Evolutionary conservation across 2,329 filamentous ascomycete genomes (phyloP).

Genomic region (Pseudodiploospora longispora): DNA sequence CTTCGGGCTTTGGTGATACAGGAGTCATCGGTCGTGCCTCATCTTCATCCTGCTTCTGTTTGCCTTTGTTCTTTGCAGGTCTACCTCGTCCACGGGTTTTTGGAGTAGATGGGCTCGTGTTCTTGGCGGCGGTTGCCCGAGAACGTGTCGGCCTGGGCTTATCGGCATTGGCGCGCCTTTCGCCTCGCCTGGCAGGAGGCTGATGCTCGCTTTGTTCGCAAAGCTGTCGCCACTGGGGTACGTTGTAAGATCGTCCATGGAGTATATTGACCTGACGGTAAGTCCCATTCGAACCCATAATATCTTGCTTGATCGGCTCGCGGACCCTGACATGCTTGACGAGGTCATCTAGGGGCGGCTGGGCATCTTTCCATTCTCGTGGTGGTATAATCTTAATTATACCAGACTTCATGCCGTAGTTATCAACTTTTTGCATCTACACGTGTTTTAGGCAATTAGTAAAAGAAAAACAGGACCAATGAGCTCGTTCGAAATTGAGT

Average conservation of each 20-base stretch:
- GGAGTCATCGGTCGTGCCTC: constrained; percentile 52
- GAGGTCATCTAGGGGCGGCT: constrained; percentile 71
- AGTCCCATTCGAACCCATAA: constrained; percentile 88
- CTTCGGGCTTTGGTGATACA: constrained; percentile 42
- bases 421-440: constrained; percentile 74
- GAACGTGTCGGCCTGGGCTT: constrained; percentile 38
- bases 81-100: constrained; percentile 34
- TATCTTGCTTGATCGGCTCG: constrained; percentile 97
- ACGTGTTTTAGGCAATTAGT: constrained; percentile 18
- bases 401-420: constrained; percentile 93
- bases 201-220: constrained; percentile 95
- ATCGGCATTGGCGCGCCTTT: constrained; percentile 58
- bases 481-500: constrained; percentile 10
- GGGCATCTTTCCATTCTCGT: constrained; percentile 79
- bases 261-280: constrained; percentile 97
- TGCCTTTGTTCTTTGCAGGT: constrained; percentile 29
- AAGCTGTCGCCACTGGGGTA: constrained; percentile 90
- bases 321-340: constrained; percentile 90
- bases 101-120: constrained; percentile 21
- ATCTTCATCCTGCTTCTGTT: constrained; percentile 30
- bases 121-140: constrained; percentile 26
- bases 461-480: not conserved
- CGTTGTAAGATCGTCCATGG: constrained; percentile 90
- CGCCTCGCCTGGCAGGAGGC: constrained; percentile 82
- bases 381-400: constrained; percentile 96